Evolutionary conservation across 140 eudicot genomes (phyloP).

Genomic region (Senecio squalidus): DNA sequence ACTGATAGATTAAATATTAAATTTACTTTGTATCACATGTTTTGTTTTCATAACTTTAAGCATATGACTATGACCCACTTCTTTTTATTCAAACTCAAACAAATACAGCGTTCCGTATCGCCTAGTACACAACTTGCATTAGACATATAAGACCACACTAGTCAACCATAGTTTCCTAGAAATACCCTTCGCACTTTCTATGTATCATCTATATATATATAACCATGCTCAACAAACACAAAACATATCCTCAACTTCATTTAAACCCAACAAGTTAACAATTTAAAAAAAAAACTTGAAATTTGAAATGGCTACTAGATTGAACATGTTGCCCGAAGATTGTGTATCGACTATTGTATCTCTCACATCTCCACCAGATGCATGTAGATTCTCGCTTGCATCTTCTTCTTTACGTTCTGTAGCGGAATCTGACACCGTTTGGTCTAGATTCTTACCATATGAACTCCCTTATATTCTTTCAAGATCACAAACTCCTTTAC

Average conservation of each 20-base stretch:
- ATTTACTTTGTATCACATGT: too few relatives aligned
- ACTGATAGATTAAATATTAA: too few relatives aligned
- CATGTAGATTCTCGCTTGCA: slow-evolving; percentile 30
- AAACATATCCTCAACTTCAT: not conserved
- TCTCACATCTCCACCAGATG: slow-evolving; percentile 57
- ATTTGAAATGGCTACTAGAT: slow-evolving; percentile 13
- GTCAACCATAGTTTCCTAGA: slow-evolving; percentile 19
- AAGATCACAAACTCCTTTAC: slow-evolving; percentile 30
- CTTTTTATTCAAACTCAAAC: slow-evolving; percentile 13
- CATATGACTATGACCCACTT: slow-evolving; percentile 12
- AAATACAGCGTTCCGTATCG: slow-evolving; percentile 10
- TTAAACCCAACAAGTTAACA: not conserved
- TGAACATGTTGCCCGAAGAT: slow-evolving; percentile 50
- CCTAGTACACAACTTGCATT: slow-evolving; percentile 10
- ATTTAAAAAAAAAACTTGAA: slow-evolving; percentile 1
- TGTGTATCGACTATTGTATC: slow-evolving; percentile 46
- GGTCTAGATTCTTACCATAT: slow-evolving; percentile 51
- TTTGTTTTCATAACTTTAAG: too few relatives aligned
- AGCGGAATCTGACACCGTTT: slow-evolving; percentile 46
- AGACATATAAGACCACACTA: slow-evolving; percentile 1
- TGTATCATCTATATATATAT: not conserved
- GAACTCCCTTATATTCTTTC: slow-evolving; percentile 37
- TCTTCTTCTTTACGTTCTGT: slow-evolving; percentile 33
- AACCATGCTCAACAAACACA: not conserved
- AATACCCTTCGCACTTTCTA: not conserved